Conservation (phyloP, 2,329 filamentous ascomycete species). For the Arthrobotrys sinensis region DNA sequence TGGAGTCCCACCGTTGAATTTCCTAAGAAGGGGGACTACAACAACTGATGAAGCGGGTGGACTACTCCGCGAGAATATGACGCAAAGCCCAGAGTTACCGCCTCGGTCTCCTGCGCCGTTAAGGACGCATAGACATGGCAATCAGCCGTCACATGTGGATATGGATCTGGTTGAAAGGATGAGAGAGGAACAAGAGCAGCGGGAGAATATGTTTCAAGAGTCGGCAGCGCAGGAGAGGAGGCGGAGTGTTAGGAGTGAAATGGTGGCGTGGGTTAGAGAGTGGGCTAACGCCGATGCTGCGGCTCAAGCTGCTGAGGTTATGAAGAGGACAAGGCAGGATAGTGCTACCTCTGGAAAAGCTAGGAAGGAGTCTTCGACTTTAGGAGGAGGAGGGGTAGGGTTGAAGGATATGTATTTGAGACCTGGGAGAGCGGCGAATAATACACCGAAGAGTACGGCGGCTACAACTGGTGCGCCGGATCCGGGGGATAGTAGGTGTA, state of each 20-base stretch:
- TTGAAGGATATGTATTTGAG: conserved; percentile 33
- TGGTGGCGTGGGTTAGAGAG: conserved; percentile 57
- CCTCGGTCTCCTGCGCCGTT: conserved; percentile 42
- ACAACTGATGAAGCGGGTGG: neutral
- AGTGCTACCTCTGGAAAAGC: conserved; percentile 1
- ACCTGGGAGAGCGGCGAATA: conserved; percentile 25
- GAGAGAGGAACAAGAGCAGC: conserved; percentile 38
- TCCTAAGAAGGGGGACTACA: neutral
- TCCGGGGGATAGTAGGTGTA: conserved; percentile 25
- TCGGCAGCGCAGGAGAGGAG: conserved; percentile 31
- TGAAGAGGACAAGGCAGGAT: conserved; percentile 9
- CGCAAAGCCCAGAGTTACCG: conserved; percentile 49
- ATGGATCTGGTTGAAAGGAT: conserved; percentile 33
- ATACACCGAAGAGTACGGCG: conserved; percentile 4
- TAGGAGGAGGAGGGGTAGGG: neutral
- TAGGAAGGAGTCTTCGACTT: conserved; percentile 31
- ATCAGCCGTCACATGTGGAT: conserved; percentile 38
- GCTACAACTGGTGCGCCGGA: conserved; percentile 1
- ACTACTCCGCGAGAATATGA: neutral
- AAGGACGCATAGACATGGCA: conserved; percentile 13
- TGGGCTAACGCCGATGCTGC: conserved; percentile 59
- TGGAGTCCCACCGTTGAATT: neutral
- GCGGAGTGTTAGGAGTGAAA: conserved; percentile 49
- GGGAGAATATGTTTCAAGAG: conserved; percentile 44
- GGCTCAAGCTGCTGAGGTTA: conserved; percentile 41